phyloP scores from a whole-genome alignment of 306 rosid species.

The Crotalaria pallida region DNA sequence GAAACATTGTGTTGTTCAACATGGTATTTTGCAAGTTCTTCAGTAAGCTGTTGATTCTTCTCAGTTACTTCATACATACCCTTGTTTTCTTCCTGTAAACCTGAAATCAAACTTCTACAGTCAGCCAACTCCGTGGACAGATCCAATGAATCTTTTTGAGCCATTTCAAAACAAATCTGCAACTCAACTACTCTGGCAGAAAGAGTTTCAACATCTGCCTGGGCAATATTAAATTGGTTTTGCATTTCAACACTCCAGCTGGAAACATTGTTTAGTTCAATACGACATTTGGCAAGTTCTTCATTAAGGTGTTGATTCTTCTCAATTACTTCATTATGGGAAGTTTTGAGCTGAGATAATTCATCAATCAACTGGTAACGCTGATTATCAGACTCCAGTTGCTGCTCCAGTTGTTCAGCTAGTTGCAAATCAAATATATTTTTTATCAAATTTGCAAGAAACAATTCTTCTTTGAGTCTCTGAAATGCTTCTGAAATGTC shows the following conservation, averaged over 20 bases:
- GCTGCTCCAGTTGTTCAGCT: conserved; percentile 55
- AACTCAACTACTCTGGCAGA: conserved; percentile 52
- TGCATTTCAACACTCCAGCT: conserved; percentile 51
- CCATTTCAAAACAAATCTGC: conserved; percentile 51
- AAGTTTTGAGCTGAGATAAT: conserved; percentile 44
- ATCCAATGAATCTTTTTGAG: conserved; percentile 46
- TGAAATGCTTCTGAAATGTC: conserved; percentile 42
- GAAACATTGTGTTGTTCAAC: conserved; percentile 48
- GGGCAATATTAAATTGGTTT: conserved; percentile 38
- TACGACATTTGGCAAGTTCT: conserved; percentile 59
- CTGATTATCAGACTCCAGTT: conserved; percentile 49
- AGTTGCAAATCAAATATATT: conserved; percentile 58
- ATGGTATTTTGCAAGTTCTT: conserved; percentile 62
- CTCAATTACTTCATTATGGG: conserved; percentile 40
- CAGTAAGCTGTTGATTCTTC: conserved; percentile 56
- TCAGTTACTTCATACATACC: conserved; percentile 40
- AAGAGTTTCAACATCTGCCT: conserved; percentile 50
- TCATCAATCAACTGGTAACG: conserved; percentile 40
- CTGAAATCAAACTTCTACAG: conserved; percentile 52
- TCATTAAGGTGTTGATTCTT: conserved; percentile 58
- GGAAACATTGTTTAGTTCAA: conserved; percentile 49
- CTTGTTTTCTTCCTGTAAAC: conserved; percentile 60
- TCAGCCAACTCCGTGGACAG: conserved; percentile 59
- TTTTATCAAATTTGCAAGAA: conserved; percentile 50
- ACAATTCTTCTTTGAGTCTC: conserved; percentile 72